Percentiles rank a stretch among this genome's conserved stretches.
Evolutionary conservation across 2,329 filamentous ascomycete species (phyloP).

Genomic region (Parafenestella ontariensis): DNA sequence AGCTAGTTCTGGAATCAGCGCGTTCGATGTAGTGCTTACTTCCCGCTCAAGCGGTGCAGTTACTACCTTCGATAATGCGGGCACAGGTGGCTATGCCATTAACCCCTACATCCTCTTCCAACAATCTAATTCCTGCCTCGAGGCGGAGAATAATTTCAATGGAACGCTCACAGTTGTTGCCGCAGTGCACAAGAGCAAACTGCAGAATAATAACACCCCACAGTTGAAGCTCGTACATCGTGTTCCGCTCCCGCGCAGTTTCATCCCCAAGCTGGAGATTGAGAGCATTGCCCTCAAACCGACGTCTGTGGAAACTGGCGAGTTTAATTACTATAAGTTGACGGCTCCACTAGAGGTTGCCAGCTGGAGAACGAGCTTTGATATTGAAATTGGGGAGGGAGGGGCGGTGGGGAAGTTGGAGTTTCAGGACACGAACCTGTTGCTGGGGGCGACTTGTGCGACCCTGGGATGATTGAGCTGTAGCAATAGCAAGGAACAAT

Average conservation of each 20-base stretch:
- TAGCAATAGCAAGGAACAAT: too few species aligned
- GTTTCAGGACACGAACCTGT: background rate
- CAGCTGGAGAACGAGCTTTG: background rate
- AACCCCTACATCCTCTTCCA: slow-evolving; percentile 11
- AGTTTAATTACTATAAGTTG: slow-evolving; percentile 7
- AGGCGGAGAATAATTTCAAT: background rate
- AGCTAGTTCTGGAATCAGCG: slow-evolving; percentile 1
- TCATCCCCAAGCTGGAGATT: slow-evolving; percentile 1
- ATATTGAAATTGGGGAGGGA: slow-evolving; percentile 6
- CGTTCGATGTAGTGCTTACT: slow-evolving; percentile 9
- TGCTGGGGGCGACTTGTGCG: background rate
- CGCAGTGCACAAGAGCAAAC: slow-evolving; percentile 5
- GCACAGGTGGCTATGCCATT: slow-evolving; percentile 11
- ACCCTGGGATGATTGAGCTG: background rate
- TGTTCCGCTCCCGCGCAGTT: background rate
- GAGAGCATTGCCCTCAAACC: background rate
- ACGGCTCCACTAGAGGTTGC: background rate
- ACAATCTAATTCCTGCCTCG: slow-evolving; percentile 3
- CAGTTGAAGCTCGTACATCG: slow-evolving; percentile 4
- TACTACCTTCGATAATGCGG: slow-evolving; percentile 11
- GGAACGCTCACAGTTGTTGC: slow-evolving; percentile 4
- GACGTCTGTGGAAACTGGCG: slow-evolving; percentile 2
- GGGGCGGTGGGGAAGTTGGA: background rate
- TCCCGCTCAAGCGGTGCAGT: slow-evolving; percentile 1
- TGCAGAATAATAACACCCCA: background rate